Evolutionary conservation across 2,329 filamentous ascomycete genomes (phyloP).

Genomic region (Curvularia lunata): DNA sequence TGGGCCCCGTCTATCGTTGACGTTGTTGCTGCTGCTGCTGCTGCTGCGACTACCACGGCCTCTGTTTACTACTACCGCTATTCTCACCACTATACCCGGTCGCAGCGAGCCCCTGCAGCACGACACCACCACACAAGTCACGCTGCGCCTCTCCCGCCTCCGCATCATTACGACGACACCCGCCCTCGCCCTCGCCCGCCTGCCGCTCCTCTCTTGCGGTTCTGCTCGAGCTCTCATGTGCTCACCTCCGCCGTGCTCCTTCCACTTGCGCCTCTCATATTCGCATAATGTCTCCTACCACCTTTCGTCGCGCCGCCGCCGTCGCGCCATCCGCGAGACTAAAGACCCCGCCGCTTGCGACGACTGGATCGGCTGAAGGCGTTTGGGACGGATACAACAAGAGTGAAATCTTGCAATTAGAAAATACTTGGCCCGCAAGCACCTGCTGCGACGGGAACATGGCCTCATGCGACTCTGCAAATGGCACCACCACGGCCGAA

Average conservation of each 20-base stretch:
- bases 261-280: conserved; percentile 46
- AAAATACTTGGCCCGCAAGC: conserved; percentile 20
- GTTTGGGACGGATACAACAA: conserved; percentile 19
- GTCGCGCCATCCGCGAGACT: conserved; percentile 43
- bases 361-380: conserved; percentile 44
- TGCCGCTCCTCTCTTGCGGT: conserved; percentile 35
- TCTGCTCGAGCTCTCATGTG: conserved; percentile 46
- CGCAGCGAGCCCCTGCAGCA: conserved; percentile 29
- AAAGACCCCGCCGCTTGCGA: conserved; percentile 44
- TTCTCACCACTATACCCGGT: conserved; percentile 24
- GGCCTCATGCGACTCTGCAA: conserved; percentile 32
- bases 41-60: conserved; percentile 7
- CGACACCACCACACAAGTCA: conserved; percentile 22
- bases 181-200: conserved; percentile 12
- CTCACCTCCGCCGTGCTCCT: conserved; percentile 43
- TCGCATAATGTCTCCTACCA: conserved; percentile 45
- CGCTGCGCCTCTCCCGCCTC: conserved; percentile 15
- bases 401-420: conserved; percentile 13
- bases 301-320: conserved; percentile 41
- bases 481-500: conserved; percentile 30
- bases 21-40: conserved; percentile 13
- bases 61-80: conserved; percentile 15
- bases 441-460: conserved; percentile 24
- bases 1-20: conserved; percentile 19
- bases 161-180: conserved; percentile 5